Evolutionary conservation across 305 asterid genomes (phyloP), one percentile per base, ranked within the genome.

Genomic region (Fraxinus platypoda): DNA sequence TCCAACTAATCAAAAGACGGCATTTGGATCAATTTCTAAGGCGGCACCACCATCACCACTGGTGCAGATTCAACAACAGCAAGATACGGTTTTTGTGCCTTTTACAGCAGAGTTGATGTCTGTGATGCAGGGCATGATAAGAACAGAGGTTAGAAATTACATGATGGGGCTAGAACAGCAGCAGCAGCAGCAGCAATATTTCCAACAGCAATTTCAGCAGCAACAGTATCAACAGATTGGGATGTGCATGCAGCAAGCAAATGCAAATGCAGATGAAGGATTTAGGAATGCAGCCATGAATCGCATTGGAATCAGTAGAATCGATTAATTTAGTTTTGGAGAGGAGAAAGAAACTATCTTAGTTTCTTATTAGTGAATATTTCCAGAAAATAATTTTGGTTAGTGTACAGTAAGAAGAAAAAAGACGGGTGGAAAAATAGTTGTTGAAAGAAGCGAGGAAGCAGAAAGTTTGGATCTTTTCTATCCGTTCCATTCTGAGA

Each of bases 71-170:
- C 74, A 15, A 74, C 81, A 33, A 28, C 84, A 76, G 79, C 89
- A 83, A 31, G 97, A 92, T 8, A 91, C 86, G 49, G 86, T 83
- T 0, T 91, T 91, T 54, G 81, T 85, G 82, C 98, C 98, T 21
- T 93, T 95, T 62, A 86, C 90, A n/a, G 80, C 85, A 23, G 98
- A 95, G 82, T 31, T 95, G 82, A 84, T 90, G 90, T 89, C 89
- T 52, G 97, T 93, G 88, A 90, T 95, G 97, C 97, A 95, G 83
- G 96, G 90, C 23, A 95, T 95, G 98, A 91, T 95, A 0, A 90
- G 85, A 84, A 86, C 89, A 17, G 99, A 95, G 86, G 99, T 95
- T 84, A 87, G 96, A 88, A 91, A 81, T 73, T 95, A 95, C 75
- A 92, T 94, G 95, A 80, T 84, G 78, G 97, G 88, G 1, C 34